Conservation (phyloP, 2,329 filamentous ascomycete species). For the Phialophora macrospora region DNA sequence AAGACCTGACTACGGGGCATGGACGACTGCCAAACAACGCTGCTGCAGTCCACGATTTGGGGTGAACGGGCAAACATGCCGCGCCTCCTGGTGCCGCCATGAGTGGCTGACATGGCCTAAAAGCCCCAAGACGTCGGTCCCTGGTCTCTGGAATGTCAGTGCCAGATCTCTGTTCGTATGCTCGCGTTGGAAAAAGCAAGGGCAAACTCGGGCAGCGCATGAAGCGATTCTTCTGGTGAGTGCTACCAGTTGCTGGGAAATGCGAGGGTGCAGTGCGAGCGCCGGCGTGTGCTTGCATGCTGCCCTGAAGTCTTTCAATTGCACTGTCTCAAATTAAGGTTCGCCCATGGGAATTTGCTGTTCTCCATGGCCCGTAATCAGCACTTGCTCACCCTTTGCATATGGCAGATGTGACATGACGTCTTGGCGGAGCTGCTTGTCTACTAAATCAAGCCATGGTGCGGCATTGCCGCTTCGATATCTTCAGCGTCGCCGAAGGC, state of each 20-base stretch:
- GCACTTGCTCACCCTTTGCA: conserved; percentile 5
- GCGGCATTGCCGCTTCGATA: neutral
- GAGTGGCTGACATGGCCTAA: neutral
- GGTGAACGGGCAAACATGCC: neutral
- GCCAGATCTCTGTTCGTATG: neutral
- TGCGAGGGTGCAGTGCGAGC: neutral
- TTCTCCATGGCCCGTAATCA: conserved; percentile 11
- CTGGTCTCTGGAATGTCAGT: neutral
- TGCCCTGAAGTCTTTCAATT: neutral
- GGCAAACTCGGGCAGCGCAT: neutral
- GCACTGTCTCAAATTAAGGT: conserved; percentile 5
- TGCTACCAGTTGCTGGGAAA: neutral
- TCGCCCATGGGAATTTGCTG: conserved; percentile 10
- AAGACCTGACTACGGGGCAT: neutral
- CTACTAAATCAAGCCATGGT: conserved; percentile 1
- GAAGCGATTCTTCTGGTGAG: neutral
- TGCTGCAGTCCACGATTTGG: neutral
- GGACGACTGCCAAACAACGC: neutral
- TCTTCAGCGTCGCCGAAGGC: neutral
- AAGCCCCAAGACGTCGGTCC: neutral
- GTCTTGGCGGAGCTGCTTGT: neutral
- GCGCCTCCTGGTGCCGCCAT: no score
- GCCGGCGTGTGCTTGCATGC: neutral
- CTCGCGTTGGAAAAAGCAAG: neutral
- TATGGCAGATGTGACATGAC: conserved; percentile 15